These are phyloP conservation scores for Plasmodium fragile DNA, from an alignment of 169 alveolate species.

Conservation along the genomic window DNA sequence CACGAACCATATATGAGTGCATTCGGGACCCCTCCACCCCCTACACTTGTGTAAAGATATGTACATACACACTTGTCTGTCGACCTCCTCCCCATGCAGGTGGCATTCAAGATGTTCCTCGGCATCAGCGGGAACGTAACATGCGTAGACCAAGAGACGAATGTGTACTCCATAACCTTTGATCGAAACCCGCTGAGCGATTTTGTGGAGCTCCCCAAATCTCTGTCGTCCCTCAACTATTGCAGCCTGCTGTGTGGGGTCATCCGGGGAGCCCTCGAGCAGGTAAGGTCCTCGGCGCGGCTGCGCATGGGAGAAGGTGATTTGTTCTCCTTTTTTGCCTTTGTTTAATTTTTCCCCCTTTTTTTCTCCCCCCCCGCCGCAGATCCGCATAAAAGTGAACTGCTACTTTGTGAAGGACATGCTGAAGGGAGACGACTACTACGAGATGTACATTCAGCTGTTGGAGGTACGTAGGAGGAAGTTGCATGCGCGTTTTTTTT, in stretches of 20 bases:
- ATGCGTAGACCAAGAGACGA: slow-evolving; percentile 79
- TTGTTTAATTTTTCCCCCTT: background rate
- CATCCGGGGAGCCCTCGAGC: slow-evolving; percentile 86
- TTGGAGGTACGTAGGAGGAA: slow-evolving; percentile 76
- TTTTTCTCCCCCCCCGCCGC: background rate
- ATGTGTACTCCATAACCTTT: slow-evolving; percentile 80
- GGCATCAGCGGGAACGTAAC: slow-evolving; percentile 84
- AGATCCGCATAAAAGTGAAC: slow-evolving; percentile 84
- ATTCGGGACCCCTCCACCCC: too few species aligned
- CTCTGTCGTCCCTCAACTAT: slow-evolving; percentile 80
- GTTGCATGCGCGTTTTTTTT: background rate
- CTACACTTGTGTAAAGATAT: background rate
- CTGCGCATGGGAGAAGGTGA: background rate
- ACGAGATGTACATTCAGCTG: slow-evolving; percentile 82
- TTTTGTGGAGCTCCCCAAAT: slow-evolving; percentile 86
- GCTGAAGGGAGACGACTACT: slow-evolving; percentile 84
- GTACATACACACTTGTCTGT: background rate
- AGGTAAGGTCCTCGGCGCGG: slow-evolving; percentile 55
- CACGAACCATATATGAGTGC: background rate
- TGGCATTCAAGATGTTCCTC: slow-evolving; percentile 87
- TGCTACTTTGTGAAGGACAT: slow-evolving; percentile 87
- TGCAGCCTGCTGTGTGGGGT: slow-evolving; percentile 85
- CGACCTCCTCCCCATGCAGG: slow-evolving; percentile 47
- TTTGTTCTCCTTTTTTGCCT: background rate
- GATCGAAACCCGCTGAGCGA: slow-evolving; percentile 86